These are phyloP conservation scores for Eremothecium gossypii DNA, from an alignment of 1,139 yeast species.

Conservation along the genomic window DNA sequence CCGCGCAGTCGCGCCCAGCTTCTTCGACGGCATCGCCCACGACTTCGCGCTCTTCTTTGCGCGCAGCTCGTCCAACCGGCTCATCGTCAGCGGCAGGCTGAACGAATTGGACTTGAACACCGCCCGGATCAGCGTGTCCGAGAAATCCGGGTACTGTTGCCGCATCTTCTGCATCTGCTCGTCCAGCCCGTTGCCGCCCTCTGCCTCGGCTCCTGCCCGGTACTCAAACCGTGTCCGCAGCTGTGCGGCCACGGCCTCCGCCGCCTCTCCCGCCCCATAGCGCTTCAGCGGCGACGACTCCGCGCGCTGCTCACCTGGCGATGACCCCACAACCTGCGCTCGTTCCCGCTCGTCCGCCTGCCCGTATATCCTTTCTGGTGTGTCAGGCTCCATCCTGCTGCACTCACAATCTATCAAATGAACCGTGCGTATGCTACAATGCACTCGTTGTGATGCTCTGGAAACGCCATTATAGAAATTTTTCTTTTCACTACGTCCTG, in stretches of 20 bases:
- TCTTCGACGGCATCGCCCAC: conserved; percentile 11
- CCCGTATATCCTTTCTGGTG: conserved; percentile 4
- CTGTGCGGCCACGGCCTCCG: conserved; percentile 9
- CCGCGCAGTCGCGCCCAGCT: conserved; percentile 7
- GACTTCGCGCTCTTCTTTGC: conserved; percentile 26
- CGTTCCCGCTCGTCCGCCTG: conserved; percentile 11
- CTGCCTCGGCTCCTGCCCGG: conserved; percentile 12
- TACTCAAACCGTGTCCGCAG: conserved; percentile 24
- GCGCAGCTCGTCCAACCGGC: conserved; percentile 34
- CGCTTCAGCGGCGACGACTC: conserved; percentile 27
- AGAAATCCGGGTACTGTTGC: conserved; percentile 38
- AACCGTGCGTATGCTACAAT: too few species aligned
- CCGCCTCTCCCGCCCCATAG: conserved; percentile 3
- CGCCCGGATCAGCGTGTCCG: conserved; percentile 45
- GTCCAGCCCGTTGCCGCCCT: conserved; percentile 1
- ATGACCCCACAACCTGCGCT: conserved; percentile 41
- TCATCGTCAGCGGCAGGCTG: conserved; percentile 45
- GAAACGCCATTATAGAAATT: too few species aligned
- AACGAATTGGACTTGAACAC: conserved; percentile 55
- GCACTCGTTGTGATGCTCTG: too few species aligned
- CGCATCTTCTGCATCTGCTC: conserved; percentile 10
- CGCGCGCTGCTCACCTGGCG: conserved; percentile 29
- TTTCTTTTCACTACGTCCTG: too few species aligned
- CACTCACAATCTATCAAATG: not conserved
- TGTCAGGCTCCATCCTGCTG: conserved; percentile 5